phyloP scores from a whole-genome alignment of 2,329 filamentous ascomycete species.

The Coniochaeta prunicola region DNA sequence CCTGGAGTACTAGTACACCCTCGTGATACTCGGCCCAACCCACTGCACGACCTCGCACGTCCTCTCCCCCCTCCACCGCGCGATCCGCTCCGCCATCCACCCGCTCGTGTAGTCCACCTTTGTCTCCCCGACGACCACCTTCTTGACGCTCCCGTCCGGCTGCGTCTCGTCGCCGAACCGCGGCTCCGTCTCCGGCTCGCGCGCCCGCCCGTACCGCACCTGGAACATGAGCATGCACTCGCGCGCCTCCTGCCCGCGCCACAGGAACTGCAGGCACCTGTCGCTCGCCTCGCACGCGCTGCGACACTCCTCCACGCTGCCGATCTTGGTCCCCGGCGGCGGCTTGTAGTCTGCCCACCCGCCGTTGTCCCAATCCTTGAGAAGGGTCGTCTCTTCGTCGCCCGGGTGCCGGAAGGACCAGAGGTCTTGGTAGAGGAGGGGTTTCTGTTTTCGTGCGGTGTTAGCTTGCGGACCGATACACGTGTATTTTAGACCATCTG shows the following conservation, averaged over 20 bases:
- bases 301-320: constrained; percentile 10
- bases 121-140: constrained; percentile 4
- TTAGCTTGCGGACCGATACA: neutral
- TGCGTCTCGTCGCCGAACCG: neutral
- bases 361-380: constrained; percentile 13
- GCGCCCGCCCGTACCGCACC: constrained; percentile 9
- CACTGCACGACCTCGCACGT: constrained; percentile 11
- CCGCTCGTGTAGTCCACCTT: constrained; percentile 12
- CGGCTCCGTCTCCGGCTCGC: constrained; percentile 3
- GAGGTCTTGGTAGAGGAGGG: constrained; percentile 28
- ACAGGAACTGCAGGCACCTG: constrained; percentile 14
- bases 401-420: constrained; percentile 28
- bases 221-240: constrained; percentile 12
- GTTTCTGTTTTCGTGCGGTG: constrained; percentile 16
- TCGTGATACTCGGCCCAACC: constrained; percentile 12
- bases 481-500: neutral
- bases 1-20: constrained; percentile 8
- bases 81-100: constrained; percentile 12
- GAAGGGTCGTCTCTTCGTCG: constrained; percentile 6
- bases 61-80: constrained; percentile 9
- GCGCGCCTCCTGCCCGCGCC: constrained; percentile 8
- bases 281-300: constrained; percentile 11
- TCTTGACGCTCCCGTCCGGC: constrained; percentile 1
- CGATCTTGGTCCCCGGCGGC: constrained; percentile 3
- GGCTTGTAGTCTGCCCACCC: constrained; percentile 9